Base-by-base conservation (phyloP, 2,329 filamentous ascomycete genomes). In the Aspergillus sp. region DNA sequence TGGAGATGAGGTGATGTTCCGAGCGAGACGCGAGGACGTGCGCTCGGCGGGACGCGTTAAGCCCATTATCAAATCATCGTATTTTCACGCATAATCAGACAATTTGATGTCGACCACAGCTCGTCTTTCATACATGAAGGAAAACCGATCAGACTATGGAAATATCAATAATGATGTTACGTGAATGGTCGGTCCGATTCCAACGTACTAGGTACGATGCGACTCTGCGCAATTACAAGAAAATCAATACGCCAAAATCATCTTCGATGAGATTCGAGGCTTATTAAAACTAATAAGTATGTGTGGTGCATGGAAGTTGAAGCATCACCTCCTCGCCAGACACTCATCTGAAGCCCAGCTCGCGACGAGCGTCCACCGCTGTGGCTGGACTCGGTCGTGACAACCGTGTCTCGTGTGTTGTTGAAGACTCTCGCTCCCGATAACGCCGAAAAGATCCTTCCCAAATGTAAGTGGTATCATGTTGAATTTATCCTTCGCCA, bases 401-500 rank as follows among this genome's bases (percentile, higher is more conserved):
- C 40, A 26, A 44, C 30, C 32, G 32, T 60, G 57, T 58, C 16
- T 42, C 40, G 59, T 71, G 35, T 38, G 35, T 38, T 38, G 70
- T 73, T 73, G 70, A 73, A 73, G 63, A 69, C 66, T 67, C 65
- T 70, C 67, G 64, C 67, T 71, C 65, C 69, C 58, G 55, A 64
- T 61, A 74, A 73, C 71, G 72, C 72, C 70, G 62, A 66, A 68
- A 42, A 67, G 59, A 65, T 66, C 70, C 68, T 17, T 64, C 71
- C 68, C 70, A 67, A 65, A 69, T 67, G 65, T 72, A 72, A 73
- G 67, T 75, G 72, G 73, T 75, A 75, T 75, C 73, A 74, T 75
- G 73, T 75, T 75, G 73, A 75, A 75, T 75, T 73, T 69, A 66
- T 69, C 68, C 40, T 41, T 69, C 70, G 67, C 67, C 67, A 60